These are phyloP conservation scores for Irpex rosettiformis DNA, from an alignment of 1,284 basidiomycete species.

Conservation along the genomic window DNA sequence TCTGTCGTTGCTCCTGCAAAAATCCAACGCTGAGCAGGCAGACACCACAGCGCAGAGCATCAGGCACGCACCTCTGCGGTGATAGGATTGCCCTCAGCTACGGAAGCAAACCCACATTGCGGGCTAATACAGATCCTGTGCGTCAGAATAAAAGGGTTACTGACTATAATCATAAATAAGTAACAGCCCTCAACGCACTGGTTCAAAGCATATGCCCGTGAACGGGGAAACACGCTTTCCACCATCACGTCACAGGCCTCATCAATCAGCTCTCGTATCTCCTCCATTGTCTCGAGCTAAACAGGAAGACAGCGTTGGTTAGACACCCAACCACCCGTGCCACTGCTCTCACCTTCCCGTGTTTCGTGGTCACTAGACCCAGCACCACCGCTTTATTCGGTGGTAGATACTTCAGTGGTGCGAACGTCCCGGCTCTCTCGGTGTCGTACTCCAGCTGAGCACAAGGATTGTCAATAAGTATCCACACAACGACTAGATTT, in stretches of 20 bases:
- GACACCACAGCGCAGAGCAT: not conserved
- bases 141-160: not conserved
- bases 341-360: slow-evolving; percentile 40
- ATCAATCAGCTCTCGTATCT: slow-evolving; percentile 54
- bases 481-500: not conserved
- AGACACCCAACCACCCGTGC: not conserved
- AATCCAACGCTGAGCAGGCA: slow-evolving; percentile 1
- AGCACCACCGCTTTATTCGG: slow-evolving; percentile 65
- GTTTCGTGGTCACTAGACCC: slow-evolving; percentile 76
- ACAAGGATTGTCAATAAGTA: slow-evolving; percentile 8
- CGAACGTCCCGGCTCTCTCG: slow-evolving; percentile 64
- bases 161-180: not conserved
- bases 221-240: slow-evolving; percentile 46
- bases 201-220: slow-evolving; percentile 49
- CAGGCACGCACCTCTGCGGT: slow-evolving; percentile 44
- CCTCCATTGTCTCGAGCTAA: slow-evolving; percentile 56
- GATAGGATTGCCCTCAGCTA: slow-evolving; percentile 62
- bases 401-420: slow-evolving; percentile 64
- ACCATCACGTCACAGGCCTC: slow-evolving; percentile 60
- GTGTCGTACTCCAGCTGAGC: slow-evolving; percentile 74
- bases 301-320: slow-evolving; percentile 3
- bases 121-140: slow-evolving; percentile 61
- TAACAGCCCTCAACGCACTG: slow-evolving; percentile 41
- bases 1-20: slow-evolving; percentile 33
- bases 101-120: slow-evolving; percentile 74